phyloP scores from a whole-genome alignment of 257 asterid species.

The Scutellaria galericulata region DNA sequence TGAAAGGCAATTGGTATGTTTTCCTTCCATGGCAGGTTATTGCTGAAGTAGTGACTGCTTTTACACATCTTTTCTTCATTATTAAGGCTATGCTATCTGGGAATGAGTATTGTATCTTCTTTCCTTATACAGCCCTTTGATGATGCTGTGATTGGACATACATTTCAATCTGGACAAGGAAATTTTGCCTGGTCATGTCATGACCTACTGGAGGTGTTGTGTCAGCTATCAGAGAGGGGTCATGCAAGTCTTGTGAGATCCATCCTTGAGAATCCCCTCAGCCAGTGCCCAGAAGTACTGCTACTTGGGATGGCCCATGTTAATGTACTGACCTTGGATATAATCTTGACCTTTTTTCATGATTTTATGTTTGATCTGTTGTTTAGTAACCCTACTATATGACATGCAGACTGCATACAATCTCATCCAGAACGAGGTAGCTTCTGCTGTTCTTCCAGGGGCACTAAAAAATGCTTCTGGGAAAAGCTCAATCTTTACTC shows the following conservation, averaged over 20 bases:
- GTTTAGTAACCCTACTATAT: constrained; percentile 34
- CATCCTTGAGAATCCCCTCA: constrained; percentile 76
- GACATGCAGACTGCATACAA: constrained; percentile 83
- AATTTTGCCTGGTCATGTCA: constrained; percentile 84
- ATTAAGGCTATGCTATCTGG: not conserved
- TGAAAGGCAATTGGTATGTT: constrained; percentile 74
- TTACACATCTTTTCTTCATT: constrained; percentile 1
- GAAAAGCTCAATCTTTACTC: constrained; percentile 51
- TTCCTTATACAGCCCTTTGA: constrained; percentile 57
- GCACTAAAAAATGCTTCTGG: constrained; percentile 56
- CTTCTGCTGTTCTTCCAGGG: constrained; percentile 65
- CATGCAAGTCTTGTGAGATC: constrained; percentile 82
- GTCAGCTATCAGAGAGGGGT: constrained; percentile 92
- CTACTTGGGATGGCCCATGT: constrained; percentile 92
- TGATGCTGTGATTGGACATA: constrained; percentile 60
- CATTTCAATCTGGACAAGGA: constrained; percentile 57
- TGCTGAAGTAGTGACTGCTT: constrained; percentile 22
- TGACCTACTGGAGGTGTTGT: constrained; percentile 82
- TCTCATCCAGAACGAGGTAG: constrained; percentile 82
- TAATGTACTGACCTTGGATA: constrained; percentile 53
- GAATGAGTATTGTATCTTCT: constrained; percentile 21
- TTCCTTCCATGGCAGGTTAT: constrained; percentile 17
- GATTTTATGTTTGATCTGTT: constrained; percentile 9
- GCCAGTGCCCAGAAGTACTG: constrained; percentile 80
- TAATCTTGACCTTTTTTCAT: constrained; percentile 20